Base-by-base conservation (phyloP, 2,329 filamentous ascomycete species). In the Pyrenochaeta sp. region DNA sequence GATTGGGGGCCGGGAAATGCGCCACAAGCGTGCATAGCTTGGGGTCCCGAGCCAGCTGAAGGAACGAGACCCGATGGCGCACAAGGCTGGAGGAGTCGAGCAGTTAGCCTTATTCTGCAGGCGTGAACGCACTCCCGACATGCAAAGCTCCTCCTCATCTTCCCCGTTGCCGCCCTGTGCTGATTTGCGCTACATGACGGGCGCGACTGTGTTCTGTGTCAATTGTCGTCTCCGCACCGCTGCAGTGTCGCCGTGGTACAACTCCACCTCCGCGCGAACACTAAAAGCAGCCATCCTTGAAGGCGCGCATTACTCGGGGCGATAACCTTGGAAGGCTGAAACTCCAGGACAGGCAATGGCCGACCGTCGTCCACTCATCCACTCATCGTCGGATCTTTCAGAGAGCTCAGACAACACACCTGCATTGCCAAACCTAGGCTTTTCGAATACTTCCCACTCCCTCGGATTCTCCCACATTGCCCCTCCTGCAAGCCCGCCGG, bases 341-440 rank as follows among this genome's bases (percentile, higher is more conserved):
- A 55, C 52, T 29, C 9, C 24, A 6, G 22, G 30, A 21, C 9
- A 40, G 41, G 38, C 41, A 37, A 70, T 69, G 64, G 58, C 59
- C 41, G 67, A 68, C 46, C 60, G 53, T 26, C 63, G 60, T 37
- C 60, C 61, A 40, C 61, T 67, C 32, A 59, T 67, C 19, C 48
- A 52, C 30, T 58, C 68, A 40, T 41, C 59, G 22, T 52, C 60
- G 3, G 61, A 65, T 35, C 44, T 60, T 31, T 62, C 63, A 40
- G 55, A 63, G 42, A 58, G 53, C 28, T 54, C 61, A 32, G 56
- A 56, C 24, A 57, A 45, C 20, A 59, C 58, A n/a, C 60, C 58
- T 44, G 62, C 58, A 42, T 43, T 68, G 43, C 61, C 61, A 3
- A 49, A 60, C 32, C 50, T 62, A 15, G 61, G 59, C 44, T 68